Evolutionary conservation across 176 grass and related monocot species (phyloP).

Genomic region (Rhynchospora breviuscula): DNA sequence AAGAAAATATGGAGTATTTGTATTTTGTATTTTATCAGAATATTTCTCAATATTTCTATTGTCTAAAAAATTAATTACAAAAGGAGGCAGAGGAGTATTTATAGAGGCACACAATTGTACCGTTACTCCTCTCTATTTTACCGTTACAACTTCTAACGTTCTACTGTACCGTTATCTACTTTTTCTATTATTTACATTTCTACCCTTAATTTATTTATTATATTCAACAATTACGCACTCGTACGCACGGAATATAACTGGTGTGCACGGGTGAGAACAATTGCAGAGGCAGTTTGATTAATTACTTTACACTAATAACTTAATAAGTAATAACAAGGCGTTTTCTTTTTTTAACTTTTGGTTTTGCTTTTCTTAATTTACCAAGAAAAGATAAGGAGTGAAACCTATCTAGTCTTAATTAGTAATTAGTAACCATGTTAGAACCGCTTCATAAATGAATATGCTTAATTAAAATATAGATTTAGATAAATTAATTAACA

Average conservation of each 20-base stretch:
- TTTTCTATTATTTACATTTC: no score
- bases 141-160: no score
- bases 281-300: not conserved
- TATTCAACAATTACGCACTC: not conserved
- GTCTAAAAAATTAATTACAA: no score
- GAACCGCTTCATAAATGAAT: not conserved
- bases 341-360: not conserved
- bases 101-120: no score
- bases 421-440: not conserved
- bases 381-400: constrained; percentile 6
- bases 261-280: not conserved
- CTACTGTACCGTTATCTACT: no score
- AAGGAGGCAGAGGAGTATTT: no score
- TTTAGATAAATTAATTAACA: not conserved
- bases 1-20: no score
- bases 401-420: constrained; percentile 7
- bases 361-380: not conserved
- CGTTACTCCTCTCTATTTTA: no score
- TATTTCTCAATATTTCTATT: no score
- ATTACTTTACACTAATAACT: not conserved
- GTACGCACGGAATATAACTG: constrained; percentile 1
- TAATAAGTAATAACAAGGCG: not conserved
- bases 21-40: no score
- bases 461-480: not conserved
- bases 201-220: no score